Conservation (phyloP, 768 basidiomycete genomes). For the Lentinula raphanica region DNA sequence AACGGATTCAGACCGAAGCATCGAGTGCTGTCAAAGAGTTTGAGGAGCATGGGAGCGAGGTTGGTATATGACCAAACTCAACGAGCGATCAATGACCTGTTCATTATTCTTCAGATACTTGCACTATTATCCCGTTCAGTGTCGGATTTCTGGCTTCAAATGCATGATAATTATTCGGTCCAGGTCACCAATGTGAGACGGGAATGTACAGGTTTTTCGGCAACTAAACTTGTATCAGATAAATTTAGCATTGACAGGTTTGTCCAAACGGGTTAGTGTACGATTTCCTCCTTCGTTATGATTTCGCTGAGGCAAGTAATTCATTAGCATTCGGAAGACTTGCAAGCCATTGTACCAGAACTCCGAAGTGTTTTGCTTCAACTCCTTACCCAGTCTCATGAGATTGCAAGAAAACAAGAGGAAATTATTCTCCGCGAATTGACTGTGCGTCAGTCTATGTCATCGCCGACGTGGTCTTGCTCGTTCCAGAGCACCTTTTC, state of each 20-base stretch:
- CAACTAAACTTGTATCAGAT: background rate
- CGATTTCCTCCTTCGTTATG: background rate
- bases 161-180: background rate
- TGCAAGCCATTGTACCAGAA: background rate
- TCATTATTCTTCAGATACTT: background rate
- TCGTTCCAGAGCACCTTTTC: too few relatives aligned
- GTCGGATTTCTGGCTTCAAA: background rate
- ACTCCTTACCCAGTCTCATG: background rate
- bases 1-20: slow-evolving; percentile 8
- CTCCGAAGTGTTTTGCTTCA: background rate
- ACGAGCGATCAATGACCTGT: too few relatives aligned
- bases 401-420: background rate
- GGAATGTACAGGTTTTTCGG: too few relatives aligned
- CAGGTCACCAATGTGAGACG: background rate
- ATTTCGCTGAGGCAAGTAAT: background rate
- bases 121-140: background rate
- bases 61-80: background rate
- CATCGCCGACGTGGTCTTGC: too few relatives aligned
- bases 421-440: background rate
- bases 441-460: background rate
- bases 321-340: background rate
- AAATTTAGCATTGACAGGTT: background rate
- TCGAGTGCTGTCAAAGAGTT: slow-evolving; percentile 7
- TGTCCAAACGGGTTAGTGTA: background rate
- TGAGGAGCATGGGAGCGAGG: background rate